These are phyloP conservation scores for Xerocomus brunneocitrinus DNA, from an alignment of 768 basidiomycete genomes.

Conservation along the genomic window DNA sequence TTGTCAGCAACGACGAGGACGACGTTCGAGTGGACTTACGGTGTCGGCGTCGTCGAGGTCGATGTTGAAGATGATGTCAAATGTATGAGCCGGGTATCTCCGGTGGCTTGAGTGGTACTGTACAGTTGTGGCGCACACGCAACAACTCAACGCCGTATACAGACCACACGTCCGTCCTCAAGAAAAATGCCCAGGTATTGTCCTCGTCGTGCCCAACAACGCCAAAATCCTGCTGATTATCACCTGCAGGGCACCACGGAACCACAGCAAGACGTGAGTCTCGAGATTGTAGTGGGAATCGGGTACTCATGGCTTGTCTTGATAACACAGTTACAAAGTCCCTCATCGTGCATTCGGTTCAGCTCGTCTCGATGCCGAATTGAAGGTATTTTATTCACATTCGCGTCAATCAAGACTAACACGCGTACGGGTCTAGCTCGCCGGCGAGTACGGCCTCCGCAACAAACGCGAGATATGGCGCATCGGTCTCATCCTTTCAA, in stretches of 20 bases:
- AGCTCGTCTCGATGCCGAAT: slow-evolving; percentile 97
- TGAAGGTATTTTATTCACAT: slow-evolving; percentile 65
- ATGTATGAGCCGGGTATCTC: slow-evolving; percentile 42
- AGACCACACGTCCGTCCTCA: slow-evolving; percentile 41
- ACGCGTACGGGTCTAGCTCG: slow-evolving; percentile 59
- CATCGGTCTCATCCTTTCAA: slow-evolving; percentile 95
- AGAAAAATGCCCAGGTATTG: slow-evolving; percentile 83
- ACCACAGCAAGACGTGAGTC: slow-evolving; percentile 93
- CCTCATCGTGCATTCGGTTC: slow-evolving; percentile 96
- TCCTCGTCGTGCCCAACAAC: slow-evolving; percentile 18
- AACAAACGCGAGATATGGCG: slow-evolving; percentile 99
- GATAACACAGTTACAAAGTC: slow-evolving; percentile 89
- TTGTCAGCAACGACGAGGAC: slow-evolving; percentile 11
- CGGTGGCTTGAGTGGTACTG: slow-evolving; percentile 64
- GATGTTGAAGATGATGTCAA: slow-evolving; percentile 37
- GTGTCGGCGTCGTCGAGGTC: slow-evolving; percentile 45
- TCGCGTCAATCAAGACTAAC: neutral
- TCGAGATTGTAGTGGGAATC: slow-evolving; percentile 71
- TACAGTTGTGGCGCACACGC: slow-evolving; percentile 54
- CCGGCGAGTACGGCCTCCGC: slow-evolving; percentile 99
- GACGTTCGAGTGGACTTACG: slow-evolving; percentile 36
- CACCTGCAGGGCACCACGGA: slow-evolving; percentile 74
- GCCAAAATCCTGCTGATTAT: slow-evolving; percentile 24
- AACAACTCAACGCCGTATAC: slow-evolving; percentile 16
- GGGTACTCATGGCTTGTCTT: slow-evolving; percentile 39